Evolutionary conservation across 805 yeast genomes (phyloP), one percentile per base, ranked within the genome.

Genomic region (Komagataella ulmi): DNA sequence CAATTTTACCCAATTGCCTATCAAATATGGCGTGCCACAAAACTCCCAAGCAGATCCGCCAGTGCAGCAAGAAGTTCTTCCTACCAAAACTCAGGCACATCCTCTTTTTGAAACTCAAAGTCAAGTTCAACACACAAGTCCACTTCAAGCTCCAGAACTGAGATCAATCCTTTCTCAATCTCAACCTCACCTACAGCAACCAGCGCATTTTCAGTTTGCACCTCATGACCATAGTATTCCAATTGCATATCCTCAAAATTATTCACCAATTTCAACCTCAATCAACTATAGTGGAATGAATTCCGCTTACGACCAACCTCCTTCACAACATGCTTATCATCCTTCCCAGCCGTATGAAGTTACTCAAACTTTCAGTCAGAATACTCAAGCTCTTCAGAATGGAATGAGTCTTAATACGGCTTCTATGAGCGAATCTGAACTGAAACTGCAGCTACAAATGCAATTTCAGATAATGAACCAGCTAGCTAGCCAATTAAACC

Each of bases 401-500:
- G 17, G 12, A 36, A 40, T 18, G 24, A 19, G 30, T 44, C 7
- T 17, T 12, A 17, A 7, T n/a, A 49, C 14, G 14, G 21, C 24
- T 24, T 24, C 44, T 49, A 53, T 24, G 58, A 51, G 47, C 61
- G 49, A 19, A 30, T 30, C 40, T 30, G 40, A 30, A 10, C 40
- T 30, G 3, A 30, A 30, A 30, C 14, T 14, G 14, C 40, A 30
- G 8, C 40, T 30, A 30, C 40, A 30, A 10, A 30, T 30, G 40
- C 40, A 30, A 30, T 30, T 30, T 14, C 40, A 30, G 40, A 30
- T 30, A 45, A 46, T 36, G 51, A 45, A 55, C 49, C 52, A 56
- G 48, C 54, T 59, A 50, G 56, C 54, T 24, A 56, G 54, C 48
- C 59, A 56, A 17, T 59, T 49, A 19, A 53, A 52, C 7, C 59